phyloP scores from a whole-genome alignment of 2,329 filamentous ascomycete species.

The Aspergillus phoenicis region DNA sequence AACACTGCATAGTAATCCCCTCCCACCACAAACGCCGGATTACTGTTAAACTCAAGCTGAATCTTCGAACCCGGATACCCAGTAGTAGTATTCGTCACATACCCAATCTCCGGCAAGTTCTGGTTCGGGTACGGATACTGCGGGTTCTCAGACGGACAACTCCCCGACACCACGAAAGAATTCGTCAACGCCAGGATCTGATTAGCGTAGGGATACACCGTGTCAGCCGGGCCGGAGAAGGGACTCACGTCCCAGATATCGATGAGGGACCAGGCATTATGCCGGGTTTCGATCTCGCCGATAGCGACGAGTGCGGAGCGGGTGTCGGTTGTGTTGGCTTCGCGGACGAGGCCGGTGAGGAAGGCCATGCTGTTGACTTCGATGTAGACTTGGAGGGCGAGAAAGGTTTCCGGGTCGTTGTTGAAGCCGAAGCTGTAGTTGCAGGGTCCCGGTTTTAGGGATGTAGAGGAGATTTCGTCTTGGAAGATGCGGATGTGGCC shows the following conservation, averaged over 20 bases:
- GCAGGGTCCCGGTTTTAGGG: background rate
- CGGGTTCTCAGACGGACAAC: background rate
- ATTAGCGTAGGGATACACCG: background rate
- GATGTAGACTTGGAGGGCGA: background rate
- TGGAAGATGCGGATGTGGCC: conserved; percentile 3
- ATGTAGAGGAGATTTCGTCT: background rate
- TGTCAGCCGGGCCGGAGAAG: background rate
- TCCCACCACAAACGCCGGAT: background rate
- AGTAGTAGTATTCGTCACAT: background rate
- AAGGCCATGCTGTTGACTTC: conserved; percentile 1
- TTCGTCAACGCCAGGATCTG: background rate
- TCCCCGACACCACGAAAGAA: background rate
- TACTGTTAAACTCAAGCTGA: background rate
- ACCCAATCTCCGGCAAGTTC: background rate
- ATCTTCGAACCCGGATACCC: background rate
- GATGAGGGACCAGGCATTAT: background rate
- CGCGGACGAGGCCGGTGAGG: background rate
- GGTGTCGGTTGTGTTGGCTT: background rate
- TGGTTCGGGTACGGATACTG: background rate
- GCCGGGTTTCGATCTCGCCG: background rate
- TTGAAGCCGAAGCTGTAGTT: background rate
- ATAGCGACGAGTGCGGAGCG: background rate
- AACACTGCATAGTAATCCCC: background rate
- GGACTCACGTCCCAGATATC: background rate
- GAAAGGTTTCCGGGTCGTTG: background rate